phyloP scores from a whole-genome alignment of 2,329 filamentous ascomycete species.

The Trichoderma breve region DNA sequence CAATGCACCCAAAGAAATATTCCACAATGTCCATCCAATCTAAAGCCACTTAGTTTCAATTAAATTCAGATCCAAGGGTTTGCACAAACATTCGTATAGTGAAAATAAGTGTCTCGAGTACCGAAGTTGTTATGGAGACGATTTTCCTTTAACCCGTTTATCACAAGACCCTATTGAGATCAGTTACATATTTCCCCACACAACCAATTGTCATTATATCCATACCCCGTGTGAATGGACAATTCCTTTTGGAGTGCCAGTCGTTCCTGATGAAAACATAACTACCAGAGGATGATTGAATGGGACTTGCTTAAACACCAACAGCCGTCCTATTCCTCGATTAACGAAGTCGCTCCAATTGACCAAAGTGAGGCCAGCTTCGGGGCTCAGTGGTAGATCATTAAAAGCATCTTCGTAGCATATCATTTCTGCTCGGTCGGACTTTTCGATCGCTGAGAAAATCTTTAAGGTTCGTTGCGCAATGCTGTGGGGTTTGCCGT shows the following conservation, averaged over 20 bases:
- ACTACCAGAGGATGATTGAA: background rate
- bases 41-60: too few relatives aligned
- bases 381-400: accelerated
- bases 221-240: background rate
- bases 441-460: background rate
- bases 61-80: accelerated
- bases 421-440: background rate
- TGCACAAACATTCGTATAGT: too few relatives aligned
- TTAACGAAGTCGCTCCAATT: background rate
- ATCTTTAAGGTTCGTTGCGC: background rate
- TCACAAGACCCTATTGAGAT: background rate
- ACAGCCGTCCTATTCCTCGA: background rate
- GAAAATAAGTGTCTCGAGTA: too few relatives aligned
- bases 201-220: background rate
- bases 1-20: too few relatives aligned
- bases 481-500: background rate
- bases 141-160: background rate
- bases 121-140: background rate
- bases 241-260: background rate
- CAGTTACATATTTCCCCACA: background rate
- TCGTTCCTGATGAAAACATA: background rate
- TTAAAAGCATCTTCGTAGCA: background rate
- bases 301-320: background rate
- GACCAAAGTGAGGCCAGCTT: background rate
- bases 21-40: too few relatives aligned